These are phyloP conservation scores for Tulasnella sp. DNA, from an alignment of 768 basidiomycete species.

Conservation along the genomic window DNA sequence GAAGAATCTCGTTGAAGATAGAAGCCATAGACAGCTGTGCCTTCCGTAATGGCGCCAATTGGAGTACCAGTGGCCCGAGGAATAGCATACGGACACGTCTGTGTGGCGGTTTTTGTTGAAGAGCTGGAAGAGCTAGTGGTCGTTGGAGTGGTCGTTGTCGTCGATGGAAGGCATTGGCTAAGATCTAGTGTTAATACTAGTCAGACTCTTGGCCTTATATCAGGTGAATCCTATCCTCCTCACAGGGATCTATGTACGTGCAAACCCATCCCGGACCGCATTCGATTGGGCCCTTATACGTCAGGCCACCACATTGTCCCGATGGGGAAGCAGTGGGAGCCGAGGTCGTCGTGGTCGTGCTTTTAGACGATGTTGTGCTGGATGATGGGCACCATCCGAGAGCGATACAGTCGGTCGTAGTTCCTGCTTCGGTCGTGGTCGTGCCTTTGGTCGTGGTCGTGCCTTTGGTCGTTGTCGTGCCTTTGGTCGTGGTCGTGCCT, in stretches of 20 bases:
- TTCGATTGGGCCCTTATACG: not conserved
- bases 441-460: no score
- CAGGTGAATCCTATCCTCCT: not conserved
- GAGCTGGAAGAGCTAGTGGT: not conserved
- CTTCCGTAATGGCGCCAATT: slow-evolving; percentile 5
- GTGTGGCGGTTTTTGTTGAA: not conserved
- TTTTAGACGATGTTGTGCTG: not conserved
- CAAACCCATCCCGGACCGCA: not conserved
- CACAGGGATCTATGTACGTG: not conserved
- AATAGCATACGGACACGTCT: not conserved
- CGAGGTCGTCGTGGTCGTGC: not conserved
- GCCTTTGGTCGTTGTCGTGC: no score
- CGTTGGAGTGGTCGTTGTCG: not conserved
- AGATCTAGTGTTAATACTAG: not conserved
- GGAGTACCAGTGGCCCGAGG: not conserved
- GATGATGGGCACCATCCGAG: not conserved
- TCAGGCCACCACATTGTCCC: not conserved
- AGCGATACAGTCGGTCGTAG: not conserved
- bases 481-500: not conserved
- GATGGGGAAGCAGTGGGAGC: not conserved
- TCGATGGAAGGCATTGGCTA: not conserved
- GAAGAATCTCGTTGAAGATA: slow-evolving; percentile 13
- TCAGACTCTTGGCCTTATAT: no score
- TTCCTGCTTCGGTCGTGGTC: not conserved
- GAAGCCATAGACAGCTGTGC: not conserved